Percentiles rank a stretch among this genome's conserved stretches.
Conservation (phyloP, 441 rosid species). For the Hura crepitans region DNA sequence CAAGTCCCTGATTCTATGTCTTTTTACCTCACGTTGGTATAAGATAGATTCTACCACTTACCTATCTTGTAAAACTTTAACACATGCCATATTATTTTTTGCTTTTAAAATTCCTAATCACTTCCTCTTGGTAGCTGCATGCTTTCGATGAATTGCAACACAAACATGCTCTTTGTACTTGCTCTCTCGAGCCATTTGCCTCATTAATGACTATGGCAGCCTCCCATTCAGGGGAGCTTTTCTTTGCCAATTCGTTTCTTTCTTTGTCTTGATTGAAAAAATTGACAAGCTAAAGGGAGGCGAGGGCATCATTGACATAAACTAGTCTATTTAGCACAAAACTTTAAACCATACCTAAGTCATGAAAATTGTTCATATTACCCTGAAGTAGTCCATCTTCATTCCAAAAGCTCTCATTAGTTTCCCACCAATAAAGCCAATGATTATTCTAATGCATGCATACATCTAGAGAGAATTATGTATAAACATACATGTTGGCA, state of each 20-base stretch:
- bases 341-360: too few species aligned
- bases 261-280: too few species aligned
- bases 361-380: too few species aligned
- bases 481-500: too few species aligned
- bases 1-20: constrained; percentile 67
- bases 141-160: constrained; percentile 83
- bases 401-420: too few species aligned
- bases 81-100: constrained; percentile 75
- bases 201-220: constrained; percentile 64
- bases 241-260: constrained; percentile 61
- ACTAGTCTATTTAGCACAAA: too few species aligned
- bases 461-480: too few species aligned
- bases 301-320: too few species aligned
- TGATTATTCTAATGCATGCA: too few species aligned
- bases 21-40: constrained; percentile 84
- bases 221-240: constrained; percentile 79
- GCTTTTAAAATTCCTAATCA: constrained; percentile 78
- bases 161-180: constrained; percentile 78
- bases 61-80: constrained; percentile 68
- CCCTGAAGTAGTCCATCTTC: too few species aligned
- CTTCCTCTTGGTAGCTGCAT: constrained; percentile 90
- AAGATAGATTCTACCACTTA: constrained; percentile 67
- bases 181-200: constrained; percentile 77
- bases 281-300: too few species aligned
- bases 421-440: too few species aligned